These are phyloP conservation scores for Aspergillus terreus DNA, from an alignment of 2,329 filamentous ascomycete genomes.

Conservation along the genomic window DNA sequence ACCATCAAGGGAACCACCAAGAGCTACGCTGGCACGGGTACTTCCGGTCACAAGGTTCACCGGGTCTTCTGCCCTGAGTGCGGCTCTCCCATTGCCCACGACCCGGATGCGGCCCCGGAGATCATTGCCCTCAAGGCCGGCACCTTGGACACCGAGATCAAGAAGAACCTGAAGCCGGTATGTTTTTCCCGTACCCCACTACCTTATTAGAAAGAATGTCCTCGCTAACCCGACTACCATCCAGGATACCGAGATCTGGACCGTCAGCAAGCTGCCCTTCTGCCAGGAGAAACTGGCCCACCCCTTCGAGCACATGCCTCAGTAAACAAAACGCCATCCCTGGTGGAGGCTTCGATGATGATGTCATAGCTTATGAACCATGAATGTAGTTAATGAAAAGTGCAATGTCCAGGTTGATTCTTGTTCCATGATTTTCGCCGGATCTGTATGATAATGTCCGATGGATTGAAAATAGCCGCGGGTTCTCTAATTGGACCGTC, in stretches of 20 bases:
- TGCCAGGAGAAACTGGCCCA: conserved; percentile 63
- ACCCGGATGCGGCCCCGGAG: conserved; percentile 65
- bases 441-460: conserved; percentile 8
- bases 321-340: conserved; percentile 34
- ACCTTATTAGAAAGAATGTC: background rate
- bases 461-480: background rate
- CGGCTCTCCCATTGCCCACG: conserved; percentile 66
- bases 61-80: conserved; percentile 68
- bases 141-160: conserved; percentile 60
- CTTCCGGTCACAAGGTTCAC: conserved; percentile 61
- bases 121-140: conserved; percentile 69
- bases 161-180: conserved; percentile 63
- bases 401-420: background rate
- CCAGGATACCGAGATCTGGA: conserved; percentile 65
- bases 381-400: conserved; percentile 7
- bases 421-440: background rate
- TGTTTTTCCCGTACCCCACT: background rate
- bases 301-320: conserved; percentile 62
- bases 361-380: background rate
- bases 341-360: background rate
- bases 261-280: conserved; percentile 65
- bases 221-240: background rate
- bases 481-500: too few relatives aligned
- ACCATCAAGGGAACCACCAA: conserved; percentile 62
- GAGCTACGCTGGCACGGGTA: conserved; percentile 58